A percentile compares a stretch with the other conserved stretches of the same genome.
phyloP scores from a whole-genome alignment of 352 stramenopile genomes.

The Pythium monospermum region DNA sequence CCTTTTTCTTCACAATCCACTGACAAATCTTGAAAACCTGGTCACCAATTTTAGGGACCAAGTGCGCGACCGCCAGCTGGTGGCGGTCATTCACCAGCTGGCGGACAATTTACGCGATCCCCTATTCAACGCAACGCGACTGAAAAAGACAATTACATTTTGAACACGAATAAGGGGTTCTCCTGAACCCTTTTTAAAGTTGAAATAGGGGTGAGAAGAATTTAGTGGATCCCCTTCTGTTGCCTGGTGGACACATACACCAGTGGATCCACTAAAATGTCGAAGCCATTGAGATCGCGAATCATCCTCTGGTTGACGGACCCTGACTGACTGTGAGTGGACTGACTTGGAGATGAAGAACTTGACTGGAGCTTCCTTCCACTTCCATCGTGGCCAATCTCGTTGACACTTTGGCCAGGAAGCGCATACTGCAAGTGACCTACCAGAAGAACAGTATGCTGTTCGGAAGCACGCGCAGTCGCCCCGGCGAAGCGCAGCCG shows the following conservation, averaged over 20 bases:
- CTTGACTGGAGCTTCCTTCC: no score
- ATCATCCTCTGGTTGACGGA: neutral
- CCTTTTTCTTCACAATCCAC: slow-evolving; percentile 3
- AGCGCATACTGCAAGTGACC: no score
- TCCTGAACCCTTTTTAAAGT: neutral
- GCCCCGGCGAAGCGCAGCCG: slow-evolving; percentile 10
- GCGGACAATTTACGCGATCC: neutral
- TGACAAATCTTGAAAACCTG: neutral
- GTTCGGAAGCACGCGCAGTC: slow-evolving; percentile 16
- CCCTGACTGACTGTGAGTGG: neutral
- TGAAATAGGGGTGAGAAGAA: neutral
- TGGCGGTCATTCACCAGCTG: neutral
- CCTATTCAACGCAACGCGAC: neutral
- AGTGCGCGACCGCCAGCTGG: slow-evolving; percentile 2
- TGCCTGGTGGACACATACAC: neutral
- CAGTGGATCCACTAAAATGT: neutral
- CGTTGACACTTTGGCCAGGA: no score
- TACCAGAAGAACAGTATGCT: slow-evolving; percentile 13
- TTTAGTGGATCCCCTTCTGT: neutral
- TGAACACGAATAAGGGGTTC: neutral
- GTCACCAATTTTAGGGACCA: neutral
- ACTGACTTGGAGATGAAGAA: neutral
- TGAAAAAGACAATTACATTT: neutral
- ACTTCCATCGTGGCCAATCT: no score
- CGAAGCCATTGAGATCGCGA: neutral